Evolutionary conservation across 352 stramenopile genomes (phyloP), one percentile per base, ranked within the genome.

Genomic region (Thraustochytrium striatum): DNA sequence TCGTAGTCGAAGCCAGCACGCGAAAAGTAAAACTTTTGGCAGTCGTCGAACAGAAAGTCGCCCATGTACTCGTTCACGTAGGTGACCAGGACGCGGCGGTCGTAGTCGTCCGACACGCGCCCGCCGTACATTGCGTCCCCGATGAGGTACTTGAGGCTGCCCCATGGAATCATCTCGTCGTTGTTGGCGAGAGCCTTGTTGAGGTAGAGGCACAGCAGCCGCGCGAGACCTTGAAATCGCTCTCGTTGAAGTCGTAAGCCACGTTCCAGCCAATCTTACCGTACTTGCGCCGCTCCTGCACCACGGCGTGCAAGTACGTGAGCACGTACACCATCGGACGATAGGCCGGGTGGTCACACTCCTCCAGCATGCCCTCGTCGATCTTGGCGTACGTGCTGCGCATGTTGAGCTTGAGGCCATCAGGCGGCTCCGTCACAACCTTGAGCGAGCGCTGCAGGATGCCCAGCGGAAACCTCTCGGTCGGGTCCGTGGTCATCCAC

Each of bases 221-320:
- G 47, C 92, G 84, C 5, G 89, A 96, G 61, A 98, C 96, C 35
- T 92, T 92, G 70, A 97, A 97, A 82, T 98, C 94, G 28, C 91
- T 96, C 82, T 97, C 93, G 83, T 97, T 98, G 65, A 98, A 98
- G 81, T 98, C 94, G 84, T 98, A 98, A 82, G 88, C 92, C 25
- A 98, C 93, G 75, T 98, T 98, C 91, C 92, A 98, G 39, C 94
- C 94, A 78, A 98, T 97, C 83, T 97, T 97, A 61, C 93, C 94
- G 72, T 97, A 98, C 83, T 98, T 98, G 47, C 93, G 87, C 2
- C 94, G 87, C 85, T 98, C 94, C 25, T 97, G 86, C 32, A 98
- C 91, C 5, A 98, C 94, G 0, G 93, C 94, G 70, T 98, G 94
- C 41, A 98, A 79, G 82, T 97, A 97, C 53, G 91, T 95, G n/a